These are phyloP conservation scores for Myriangium duriaei DNA, from an alignment of 2,329 filamentous ascomycete species.

Conservation along the genomic window DNA sequence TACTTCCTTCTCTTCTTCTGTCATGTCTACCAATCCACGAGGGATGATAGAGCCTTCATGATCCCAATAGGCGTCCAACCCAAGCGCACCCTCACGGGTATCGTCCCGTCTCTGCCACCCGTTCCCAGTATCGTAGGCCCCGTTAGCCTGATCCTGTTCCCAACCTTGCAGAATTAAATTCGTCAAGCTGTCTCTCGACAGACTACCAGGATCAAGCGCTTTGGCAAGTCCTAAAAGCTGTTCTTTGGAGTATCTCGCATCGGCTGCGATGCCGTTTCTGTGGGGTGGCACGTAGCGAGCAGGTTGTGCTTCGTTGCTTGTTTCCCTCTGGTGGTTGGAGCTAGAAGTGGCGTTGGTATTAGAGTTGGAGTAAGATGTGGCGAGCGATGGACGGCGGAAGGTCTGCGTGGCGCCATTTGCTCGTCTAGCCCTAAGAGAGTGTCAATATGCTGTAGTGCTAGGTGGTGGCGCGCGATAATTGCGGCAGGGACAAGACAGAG, in stretches of 20 bases:
- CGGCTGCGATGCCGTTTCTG: constrained; percentile 43
- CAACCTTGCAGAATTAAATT: constrained; percentile 62
- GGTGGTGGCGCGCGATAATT: too few relatives aligned
- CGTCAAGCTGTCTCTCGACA: constrained; percentile 52
- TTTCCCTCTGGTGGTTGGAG: constrained; percentile 26
- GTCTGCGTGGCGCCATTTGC: constrained; percentile 55
- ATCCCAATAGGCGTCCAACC: constrained; percentile 91
- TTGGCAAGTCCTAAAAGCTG: constrained; percentile 66
- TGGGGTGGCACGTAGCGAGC: constrained; percentile 49
- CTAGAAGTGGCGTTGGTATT: constrained; percentile 13
- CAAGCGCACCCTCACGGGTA: constrained; percentile 56
- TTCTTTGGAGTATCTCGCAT: constrained; percentile 62
- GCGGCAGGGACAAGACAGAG: too few relatives aligned
- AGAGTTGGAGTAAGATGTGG: constrained; percentile 33
- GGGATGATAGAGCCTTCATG: constrained; percentile 55
- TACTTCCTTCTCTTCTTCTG: constrained; percentile 54
- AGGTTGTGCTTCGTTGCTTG: constrained; percentile 18
- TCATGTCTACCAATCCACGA: constrained; percentile 60
- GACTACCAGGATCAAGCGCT: constrained; percentile 41
- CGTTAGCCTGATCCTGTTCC: constrained; percentile 63
- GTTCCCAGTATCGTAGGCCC: constrained; percentile 28
- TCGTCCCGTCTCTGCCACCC: constrained; percentile 69
- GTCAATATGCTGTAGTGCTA: too few relatives aligned
- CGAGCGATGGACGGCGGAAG: constrained; percentile 51
- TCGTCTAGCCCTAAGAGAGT: constrained; percentile 43